phyloP scores from a whole-genome alignment of 352 stramenopile species.

The Phytopythium kandeliae region DNA sequence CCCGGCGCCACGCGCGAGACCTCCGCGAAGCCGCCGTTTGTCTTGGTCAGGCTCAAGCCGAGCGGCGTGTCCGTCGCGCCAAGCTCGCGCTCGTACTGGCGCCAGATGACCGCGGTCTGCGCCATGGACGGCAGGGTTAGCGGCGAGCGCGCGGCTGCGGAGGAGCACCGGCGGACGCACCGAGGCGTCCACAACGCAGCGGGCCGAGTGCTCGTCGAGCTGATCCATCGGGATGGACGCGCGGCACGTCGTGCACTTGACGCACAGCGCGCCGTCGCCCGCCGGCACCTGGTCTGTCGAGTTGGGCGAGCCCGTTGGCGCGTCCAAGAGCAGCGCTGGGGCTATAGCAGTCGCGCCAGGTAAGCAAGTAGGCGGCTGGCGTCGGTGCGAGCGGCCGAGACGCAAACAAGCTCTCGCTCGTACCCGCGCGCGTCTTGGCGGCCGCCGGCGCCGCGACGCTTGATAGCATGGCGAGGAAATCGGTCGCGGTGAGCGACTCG shows the following conservation, averaged over 20 bases:
- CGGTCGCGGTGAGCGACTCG: conserved; percentile 35
- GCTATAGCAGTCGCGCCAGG: neutral
- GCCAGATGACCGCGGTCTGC: conserved; percentile 36
- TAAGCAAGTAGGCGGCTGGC: too few relatives aligned
- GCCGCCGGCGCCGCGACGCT: conserved; percentile 8
- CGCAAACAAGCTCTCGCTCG: neutral
- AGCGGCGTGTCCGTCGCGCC: conserved; percentile 34
- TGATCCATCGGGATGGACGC: conserved; percentile 34
- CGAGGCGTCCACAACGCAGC: conserved; percentile 37
- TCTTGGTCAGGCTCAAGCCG: conserved; percentile 71
- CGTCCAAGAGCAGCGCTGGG: neutral
- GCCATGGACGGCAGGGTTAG: neutral
- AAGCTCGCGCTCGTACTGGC: conserved; percentile 56
- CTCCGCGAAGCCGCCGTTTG: conserved; percentile 58
- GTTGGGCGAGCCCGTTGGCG: conserved; percentile 3
- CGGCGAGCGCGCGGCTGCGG: too few relatives aligned
- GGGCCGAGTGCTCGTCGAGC: conserved; percentile 57
- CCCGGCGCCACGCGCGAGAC: conserved; percentile 55
- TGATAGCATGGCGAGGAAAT: conserved; percentile 42
- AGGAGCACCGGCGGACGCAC: conserved; percentile 16
- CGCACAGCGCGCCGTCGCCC: conserved; percentile 11
- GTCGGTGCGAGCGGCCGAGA: too few relatives aligned
- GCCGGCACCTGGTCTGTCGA: conserved; percentile 2
- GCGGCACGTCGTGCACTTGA: conserved; percentile 75
- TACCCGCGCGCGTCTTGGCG: neutral